Percentiles rank a stretch among this genome's conserved stretches.
Evolutionary conservation across 495 filamentous ascomycete genomes (phyloP).

Genomic region (Neurospora sp.): DNA sequence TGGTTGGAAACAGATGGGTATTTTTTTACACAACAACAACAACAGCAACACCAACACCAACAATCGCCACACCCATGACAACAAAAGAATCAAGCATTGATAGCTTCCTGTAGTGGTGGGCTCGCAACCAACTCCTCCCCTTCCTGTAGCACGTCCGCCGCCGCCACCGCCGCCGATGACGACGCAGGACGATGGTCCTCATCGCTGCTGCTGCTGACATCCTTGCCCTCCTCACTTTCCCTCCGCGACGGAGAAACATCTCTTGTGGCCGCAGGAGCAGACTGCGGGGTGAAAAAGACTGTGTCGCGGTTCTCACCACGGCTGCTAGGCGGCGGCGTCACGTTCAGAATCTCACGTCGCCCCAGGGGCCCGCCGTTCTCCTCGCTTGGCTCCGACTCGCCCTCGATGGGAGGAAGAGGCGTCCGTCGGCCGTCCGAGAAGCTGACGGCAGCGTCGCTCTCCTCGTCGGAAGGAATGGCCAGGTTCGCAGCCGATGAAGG

Average conservation of each 20-base stretch:
- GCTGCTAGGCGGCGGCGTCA: constrained; percentile 17
- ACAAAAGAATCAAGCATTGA: constrained; percentile 22
- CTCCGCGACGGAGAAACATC: constrained; percentile 4
- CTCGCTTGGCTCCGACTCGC: constrained; percentile 21
- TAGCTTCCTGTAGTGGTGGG: constrained; percentile 26
- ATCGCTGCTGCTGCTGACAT: constrained; percentile 3
- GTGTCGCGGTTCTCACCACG: constrained; percentile 20
- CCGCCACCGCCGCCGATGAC: background rate
- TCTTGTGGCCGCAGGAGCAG: constrained; percentile 23
- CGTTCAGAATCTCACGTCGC: constrained; percentile 6
- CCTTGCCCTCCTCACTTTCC: constrained; percentile 10
- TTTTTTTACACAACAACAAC: background rate
- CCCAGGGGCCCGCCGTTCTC: background rate
- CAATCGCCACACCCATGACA: background rate
- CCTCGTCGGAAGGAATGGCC: constrained; percentile 39
- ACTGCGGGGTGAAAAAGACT: constrained; percentile 35
- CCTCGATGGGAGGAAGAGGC: constrained; percentile 41
- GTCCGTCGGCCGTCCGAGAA: constrained; percentile 46
- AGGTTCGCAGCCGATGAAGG: constrained; percentile 14
- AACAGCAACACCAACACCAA: background rate
- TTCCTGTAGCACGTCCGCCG: constrained; percentile 2
- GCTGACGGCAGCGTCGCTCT: constrained; percentile 46
- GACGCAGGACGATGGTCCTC: background rate
- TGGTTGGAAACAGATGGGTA: background rate
- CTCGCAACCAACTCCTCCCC: constrained; percentile 25